Evolutionary conservation across 2,329 filamentous ascomycete genomes (phyloP).

Genomic region (Xylaria sp.): DNA sequence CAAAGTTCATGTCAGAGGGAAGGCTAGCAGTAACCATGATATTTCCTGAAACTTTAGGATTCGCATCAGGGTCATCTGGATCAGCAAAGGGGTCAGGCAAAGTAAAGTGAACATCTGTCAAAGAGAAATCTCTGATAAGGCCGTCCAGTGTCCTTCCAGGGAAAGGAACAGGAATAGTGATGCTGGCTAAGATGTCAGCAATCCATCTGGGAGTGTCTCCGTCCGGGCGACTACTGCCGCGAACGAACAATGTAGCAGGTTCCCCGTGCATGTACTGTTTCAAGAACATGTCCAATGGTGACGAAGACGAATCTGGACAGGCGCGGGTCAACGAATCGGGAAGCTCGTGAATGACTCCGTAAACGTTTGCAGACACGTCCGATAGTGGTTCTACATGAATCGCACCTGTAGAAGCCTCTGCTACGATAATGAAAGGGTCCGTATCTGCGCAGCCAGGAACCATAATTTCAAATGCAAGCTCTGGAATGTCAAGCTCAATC

Average conservation of each 20-base stretch:
- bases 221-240: constrained; percentile 72
- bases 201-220: constrained; percentile 82
- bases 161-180: constrained; percentile 84
- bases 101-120: constrained; percentile 84
- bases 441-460: constrained; percentile 78
- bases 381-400: constrained; percentile 72
- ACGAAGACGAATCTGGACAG: constrained; percentile 79
- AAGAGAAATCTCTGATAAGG: constrained; percentile 84
- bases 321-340: constrained; percentile 72
- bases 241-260: constrained; percentile 79
- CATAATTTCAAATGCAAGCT: constrained; percentile 82
- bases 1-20: constrained; percentile 86
- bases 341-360: constrained; percentile 74
- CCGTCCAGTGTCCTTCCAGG: constrained; percentile 82
- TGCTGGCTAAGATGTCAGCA: constrained; percentile 75
- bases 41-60: constrained; percentile 81
- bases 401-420: constrained; percentile 71
- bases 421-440: constrained; percentile 78
- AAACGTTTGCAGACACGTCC: constrained; percentile 71
- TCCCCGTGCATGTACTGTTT: constrained; percentile 82
- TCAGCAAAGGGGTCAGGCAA: constrained; percentile 82
- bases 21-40: constrained; percentile 79
- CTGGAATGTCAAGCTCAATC: constrained; percentile 75
- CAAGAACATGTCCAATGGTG: constrained; percentile 83
- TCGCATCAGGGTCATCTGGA: constrained; percentile 72